Percentiles rank a stretch among this genome's conserved stretches.
Evolutionary conservation across 768 basidiomycete species (phyloP).

Genomic region (Phanerochaete sordida): DNA sequence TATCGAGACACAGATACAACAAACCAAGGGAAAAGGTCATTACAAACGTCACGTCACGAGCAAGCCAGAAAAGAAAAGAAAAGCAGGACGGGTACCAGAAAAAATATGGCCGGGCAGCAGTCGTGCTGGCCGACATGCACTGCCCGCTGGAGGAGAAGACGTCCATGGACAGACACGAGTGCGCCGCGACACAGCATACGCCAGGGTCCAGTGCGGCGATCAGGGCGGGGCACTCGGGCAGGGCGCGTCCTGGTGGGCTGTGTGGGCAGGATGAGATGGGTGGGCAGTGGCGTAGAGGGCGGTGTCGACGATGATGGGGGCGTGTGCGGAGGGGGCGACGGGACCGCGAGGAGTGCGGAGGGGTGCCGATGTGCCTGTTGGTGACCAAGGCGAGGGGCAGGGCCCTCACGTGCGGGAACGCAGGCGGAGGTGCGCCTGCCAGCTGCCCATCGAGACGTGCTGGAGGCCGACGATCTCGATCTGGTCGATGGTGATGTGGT

Average conservation of each 20-base stretch:
- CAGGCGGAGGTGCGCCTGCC: conserved; percentile 76
- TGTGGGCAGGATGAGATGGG: background rate
- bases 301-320: background rate
- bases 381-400: too few species aligned
- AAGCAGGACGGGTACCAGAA: background rate
- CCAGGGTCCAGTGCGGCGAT: background rate
- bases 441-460: conserved; percentile 79
- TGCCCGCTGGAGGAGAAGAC: background rate
- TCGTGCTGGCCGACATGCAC: background rate
- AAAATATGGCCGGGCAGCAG: background rate
- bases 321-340: background rate
- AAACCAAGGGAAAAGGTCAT: background rate
- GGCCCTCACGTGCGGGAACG: conserved; percentile 1
- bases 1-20: background rate
- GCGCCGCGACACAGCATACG: background rate
- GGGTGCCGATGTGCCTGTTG: background rate
- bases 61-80: background rate
- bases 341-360: background rate
- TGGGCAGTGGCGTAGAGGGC: background rate
- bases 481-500: conserved; percentile 62
- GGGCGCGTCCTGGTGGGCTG: background rate
- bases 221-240: background rate
- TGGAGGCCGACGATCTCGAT: conserved; percentile 75
- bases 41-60: background rate
- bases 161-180: background rate